These are phyloP conservation scores for Metschnikowia noctiluminum DNA, from an alignment of 805 yeast genomes.

Conservation along the genomic window DNA sequence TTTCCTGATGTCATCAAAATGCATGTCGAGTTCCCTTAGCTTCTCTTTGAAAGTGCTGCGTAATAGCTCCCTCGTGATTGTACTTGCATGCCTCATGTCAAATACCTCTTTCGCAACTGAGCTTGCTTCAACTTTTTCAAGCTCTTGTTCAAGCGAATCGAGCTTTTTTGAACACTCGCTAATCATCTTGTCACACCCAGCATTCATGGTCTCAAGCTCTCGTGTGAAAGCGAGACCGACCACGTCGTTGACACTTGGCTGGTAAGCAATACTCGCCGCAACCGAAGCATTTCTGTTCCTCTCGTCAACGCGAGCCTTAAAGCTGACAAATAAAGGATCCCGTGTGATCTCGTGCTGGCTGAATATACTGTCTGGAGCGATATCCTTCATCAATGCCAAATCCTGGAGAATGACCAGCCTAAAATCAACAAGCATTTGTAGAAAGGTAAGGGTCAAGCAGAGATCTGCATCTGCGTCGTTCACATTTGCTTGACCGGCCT, in stretches of 20 bases:
- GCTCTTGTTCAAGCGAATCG: neutral
- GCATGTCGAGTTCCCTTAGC: too few relatives aligned
- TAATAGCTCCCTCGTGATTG: too few relatives aligned
- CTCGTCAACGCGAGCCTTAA: neutral
- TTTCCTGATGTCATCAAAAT: too few relatives aligned
- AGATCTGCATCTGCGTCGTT: neutral
- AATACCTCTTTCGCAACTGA: neutral
- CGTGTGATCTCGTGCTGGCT: neutral
- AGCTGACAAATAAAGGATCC: neutral
- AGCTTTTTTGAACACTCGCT: neutral
- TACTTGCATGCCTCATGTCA: too few relatives aligned
- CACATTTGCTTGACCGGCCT: neutral
- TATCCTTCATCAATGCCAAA: constrained; percentile 1
- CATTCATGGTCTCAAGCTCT: neutral
- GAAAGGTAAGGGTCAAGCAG: neutral
- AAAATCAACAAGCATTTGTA: constrained; percentile 2
- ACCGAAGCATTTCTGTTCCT: neutral
- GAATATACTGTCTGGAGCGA: neutral
- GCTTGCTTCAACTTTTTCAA: neutral
- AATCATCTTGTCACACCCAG: neutral
- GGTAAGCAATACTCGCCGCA: neutral
- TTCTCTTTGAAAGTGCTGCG: too few relatives aligned
- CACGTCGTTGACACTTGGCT: neutral
- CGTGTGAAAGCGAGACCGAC: neutral
- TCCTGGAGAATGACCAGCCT: constrained; percentile 3